A percentile compares a stretch with the other conserved stretches of the same genome.
Conservation (phyloP, 2,329 filamentous ascomycete genomes). For the Blumeria hordei region DNA sequence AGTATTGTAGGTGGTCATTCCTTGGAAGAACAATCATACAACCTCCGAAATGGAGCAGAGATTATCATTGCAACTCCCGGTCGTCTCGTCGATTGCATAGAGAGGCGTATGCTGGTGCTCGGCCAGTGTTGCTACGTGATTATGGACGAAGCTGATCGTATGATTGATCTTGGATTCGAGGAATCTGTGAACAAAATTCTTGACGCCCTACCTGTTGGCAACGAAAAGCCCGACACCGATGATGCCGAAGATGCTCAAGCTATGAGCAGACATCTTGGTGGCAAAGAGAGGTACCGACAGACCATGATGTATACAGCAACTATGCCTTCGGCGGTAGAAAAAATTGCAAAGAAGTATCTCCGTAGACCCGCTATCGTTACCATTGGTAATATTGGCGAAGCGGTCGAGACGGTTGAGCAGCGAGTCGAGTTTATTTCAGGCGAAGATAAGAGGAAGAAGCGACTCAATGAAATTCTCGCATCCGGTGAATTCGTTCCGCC, state of each 20-base stretch:
- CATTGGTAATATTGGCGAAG: constrained; percentile 84
- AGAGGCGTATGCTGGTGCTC: constrained; percentile 71
- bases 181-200: constrained; percentile 95
- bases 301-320: constrained; percentile 99
- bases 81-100: constrained; percentile 90
- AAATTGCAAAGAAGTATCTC: constrained; percentile 91
- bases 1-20: constrained; percentile 96
- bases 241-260: constrained; percentile 63
- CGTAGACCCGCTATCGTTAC: constrained; percentile 81
- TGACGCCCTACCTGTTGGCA: constrained; percentile 71
- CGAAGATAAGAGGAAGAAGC: constrained; percentile 92
- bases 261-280: constrained; percentile 62
- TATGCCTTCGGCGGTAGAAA: constrained; percentile 80
- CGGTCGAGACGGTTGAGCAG: constrained; percentile 93
- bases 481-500: constrained; percentile 63
- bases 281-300: constrained; percentile 64
- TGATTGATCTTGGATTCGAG: constrained; percentile 97
- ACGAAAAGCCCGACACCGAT: constrained; percentile 88
- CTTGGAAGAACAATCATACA: constrained; percentile 79
- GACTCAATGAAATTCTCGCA: constrained; percentile 69
- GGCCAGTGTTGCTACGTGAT: constrained; percentile 97
- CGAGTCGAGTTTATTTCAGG: constrained; percentile 75
- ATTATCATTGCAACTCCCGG: constrained; percentile 97
- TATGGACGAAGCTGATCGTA: constrained; percentile 97
- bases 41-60: constrained; percentile 75